Evolutionary conservation across 2,329 filamentous ascomycete genomes (phyloP).

Genomic region (Aspergillus costaricaensis): DNA sequence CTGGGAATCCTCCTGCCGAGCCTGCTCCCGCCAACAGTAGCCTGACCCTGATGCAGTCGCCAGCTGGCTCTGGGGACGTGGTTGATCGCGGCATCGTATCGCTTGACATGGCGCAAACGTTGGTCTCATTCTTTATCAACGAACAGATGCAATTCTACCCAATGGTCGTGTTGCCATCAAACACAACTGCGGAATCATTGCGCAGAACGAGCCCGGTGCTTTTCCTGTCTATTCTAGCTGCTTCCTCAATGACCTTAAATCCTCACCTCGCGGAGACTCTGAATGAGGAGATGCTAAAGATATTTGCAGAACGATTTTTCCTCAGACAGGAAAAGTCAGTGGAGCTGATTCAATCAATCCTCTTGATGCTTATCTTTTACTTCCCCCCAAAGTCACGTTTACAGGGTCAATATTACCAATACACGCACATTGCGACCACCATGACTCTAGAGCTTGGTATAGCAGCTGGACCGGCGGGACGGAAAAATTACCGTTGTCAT

Average conservation of each 20-base stretch:
- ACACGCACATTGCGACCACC: slow-evolving; percentile 52
- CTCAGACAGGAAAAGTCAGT: slow-evolving; percentile 1
- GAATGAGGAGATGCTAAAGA: slow-evolving; percentile 1
- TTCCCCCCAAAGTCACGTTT: slow-evolving; percentile 51
- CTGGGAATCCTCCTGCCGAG: background rate
- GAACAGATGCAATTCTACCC: slow-evolving; percentile 1
- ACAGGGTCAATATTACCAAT: slow-evolving; percentile 54
- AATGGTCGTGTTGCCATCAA: background rate
- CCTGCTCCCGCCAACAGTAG: background rate
- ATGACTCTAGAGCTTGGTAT: slow-evolving; percentile 5
- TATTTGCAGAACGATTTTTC: slow-evolving; percentile 4
- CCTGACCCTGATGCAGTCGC: background rate
- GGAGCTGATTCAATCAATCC: slow-evolving; percentile 48
- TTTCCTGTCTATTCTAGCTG: slow-evolving; percentile 6
- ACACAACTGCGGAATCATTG: background rate
- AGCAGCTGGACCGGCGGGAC: background rate
- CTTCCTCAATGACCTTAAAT: background rate
- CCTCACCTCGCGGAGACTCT: background rate
- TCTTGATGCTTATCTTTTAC: slow-evolving; percentile 54
- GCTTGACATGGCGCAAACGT: background rate
- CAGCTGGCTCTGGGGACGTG: slow-evolving; percentile 2
- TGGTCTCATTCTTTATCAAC: background rate
- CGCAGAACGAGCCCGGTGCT: slow-evolving; percentile 5
- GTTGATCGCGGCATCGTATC: background rate
- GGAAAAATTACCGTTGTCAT: slow-evolving; percentile 1